Conservation (phyloP, 495 filamentous ascomycete species). For the Thozetella sp. region DNA sequence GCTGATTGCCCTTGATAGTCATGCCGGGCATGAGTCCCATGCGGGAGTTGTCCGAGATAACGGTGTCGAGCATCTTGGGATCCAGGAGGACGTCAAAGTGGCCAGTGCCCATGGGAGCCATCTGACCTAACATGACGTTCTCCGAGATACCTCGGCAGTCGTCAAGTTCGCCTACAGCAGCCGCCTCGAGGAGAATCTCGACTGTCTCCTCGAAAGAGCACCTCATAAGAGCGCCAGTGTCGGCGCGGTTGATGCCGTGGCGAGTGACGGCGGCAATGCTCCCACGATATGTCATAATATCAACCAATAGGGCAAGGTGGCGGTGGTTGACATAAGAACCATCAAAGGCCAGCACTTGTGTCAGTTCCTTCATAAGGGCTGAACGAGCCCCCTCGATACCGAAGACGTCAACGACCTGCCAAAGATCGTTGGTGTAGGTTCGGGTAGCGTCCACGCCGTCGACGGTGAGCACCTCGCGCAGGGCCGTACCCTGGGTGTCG, state of each 20-base stretch:
- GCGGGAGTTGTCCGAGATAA: constrained; percentile 85
- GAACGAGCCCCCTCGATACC: constrained; percentile 93
- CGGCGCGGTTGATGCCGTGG: constrained; percentile 96
- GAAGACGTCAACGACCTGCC: constrained; percentile 89
- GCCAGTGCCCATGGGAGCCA: constrained; percentile 94
- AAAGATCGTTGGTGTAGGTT: constrained; percentile 93
- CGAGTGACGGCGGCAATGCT: constrained; percentile 94
- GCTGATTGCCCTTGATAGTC: constrained; percentile 68
- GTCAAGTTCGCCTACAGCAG: constrained; percentile 90
- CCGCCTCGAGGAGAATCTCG: constrained; percentile 94
- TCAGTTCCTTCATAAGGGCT: constrained; percentile 84
- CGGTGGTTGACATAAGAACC: constrained; percentile 99
- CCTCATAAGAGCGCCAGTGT: constrained; percentile 97
- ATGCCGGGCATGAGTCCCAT: constrained; percentile 78
- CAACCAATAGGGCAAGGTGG: constrained; percentile 92
- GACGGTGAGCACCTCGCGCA: constrained; percentile 80
- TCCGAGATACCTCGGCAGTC: constrained; percentile 98
- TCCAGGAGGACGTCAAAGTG: constrained; percentile 92
- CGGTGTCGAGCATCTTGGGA: constrained; percentile 91
- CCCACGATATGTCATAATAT: constrained; percentile 96
- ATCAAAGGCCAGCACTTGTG: constrained; percentile 89
- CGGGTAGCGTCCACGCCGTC: constrained; percentile 88
- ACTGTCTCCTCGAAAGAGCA: constrained; percentile 99
- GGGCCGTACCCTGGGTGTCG: constrained; percentile 86
- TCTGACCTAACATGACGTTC: constrained; percentile 97